phyloP scores from a whole-genome alignment of 768 basidiomycete species.

The Termitomyces sp. region DNA sequence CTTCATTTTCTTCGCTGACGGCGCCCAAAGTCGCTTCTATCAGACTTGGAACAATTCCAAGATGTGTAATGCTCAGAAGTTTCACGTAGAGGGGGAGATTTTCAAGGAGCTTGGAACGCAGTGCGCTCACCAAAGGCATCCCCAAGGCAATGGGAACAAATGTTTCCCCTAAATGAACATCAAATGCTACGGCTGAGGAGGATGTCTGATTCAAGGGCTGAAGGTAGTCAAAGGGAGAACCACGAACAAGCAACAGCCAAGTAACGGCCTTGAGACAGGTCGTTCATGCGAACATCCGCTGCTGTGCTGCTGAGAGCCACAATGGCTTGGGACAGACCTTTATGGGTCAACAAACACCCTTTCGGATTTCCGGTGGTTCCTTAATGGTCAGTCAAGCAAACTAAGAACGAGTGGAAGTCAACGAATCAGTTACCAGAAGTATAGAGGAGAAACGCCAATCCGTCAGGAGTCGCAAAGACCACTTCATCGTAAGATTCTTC shows the following conservation, averaged over 20 bases:
- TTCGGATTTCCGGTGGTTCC: constrained; percentile 49
- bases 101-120: constrained; percentile 38
- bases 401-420: neutral
- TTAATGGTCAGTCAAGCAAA: constrained; percentile 7
- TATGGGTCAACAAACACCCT: constrained; percentile 37
- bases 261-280: constrained; percentile 35
- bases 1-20: constrained; percentile 17
- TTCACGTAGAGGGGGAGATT: constrained; percentile 31
- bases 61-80: constrained; percentile 35
- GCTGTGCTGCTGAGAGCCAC: constrained; percentile 26
- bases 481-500: constrained; percentile 22
- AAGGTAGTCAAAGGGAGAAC: neutral
- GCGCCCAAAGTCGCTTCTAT: constrained; percentile 43
- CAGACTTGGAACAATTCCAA: constrained; percentile 47
- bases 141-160: constrained; percentile 35
- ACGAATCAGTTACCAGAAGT: constrained; percentile 33
- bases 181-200: constrained; percentile 41
- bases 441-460: constrained; percentile 40
- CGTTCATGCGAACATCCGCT: constrained; percentile 21
- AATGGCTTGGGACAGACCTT: constrained; percentile 24
- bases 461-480: constrained; percentile 21
- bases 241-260: constrained; percentile 31
- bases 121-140: constrained; percentile 38
- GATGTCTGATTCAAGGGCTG: neutral
- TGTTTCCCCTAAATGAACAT: constrained; percentile 43